Base-by-base conservation (phyloP, 2,329 filamentous ascomycete species). In the Curvularia sp. region DNA sequence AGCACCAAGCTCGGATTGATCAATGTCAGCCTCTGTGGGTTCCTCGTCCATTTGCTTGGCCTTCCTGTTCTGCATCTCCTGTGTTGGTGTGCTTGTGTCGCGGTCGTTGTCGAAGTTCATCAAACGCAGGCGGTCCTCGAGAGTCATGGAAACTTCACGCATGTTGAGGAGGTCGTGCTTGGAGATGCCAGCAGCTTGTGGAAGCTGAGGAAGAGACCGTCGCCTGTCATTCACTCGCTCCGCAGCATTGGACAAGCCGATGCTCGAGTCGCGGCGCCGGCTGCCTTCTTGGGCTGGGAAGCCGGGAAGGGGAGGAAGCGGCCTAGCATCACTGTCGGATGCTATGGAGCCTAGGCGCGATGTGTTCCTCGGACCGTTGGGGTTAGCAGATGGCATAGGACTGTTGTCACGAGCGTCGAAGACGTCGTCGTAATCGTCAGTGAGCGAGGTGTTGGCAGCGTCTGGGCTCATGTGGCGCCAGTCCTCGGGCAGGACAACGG, bases 401-500 rank as follows among this genome's bases (percentile, higher is more conserved):
- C 88, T 92, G 59, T 84, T 85, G 42, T 89, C 80, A 42, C 82
- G 79, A 24, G 81, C 82, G 24, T 83, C 88, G 68, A 91, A 95
- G 1, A 88, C 86, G 67, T 92, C 87, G 38, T 91, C 88, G 35
- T 85, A 82, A 12, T 80, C 76, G 58, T 84, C 79, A 4, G 81
- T 80, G 38, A 86, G 72, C 24, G 83, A 82, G 13, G 79, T 83
- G 62, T 86, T 82, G n/a, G 82, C 85, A 22, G 77, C 86, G 68
- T 83, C 88, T 75, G 79, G 91, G 80, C 80, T 93, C 84, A 89
- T 88, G 64, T 86, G 91, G 63, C 91, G 88, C 95, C 95, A 99
- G 75, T 97, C 93, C 70, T 98, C 95, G 0, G 95, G 95, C 22
- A 96, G 86, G n/a, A 99, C 94, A 10, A 99, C 95, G 0, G 95